Evolutionary conservation across 2,329 filamentous ascomycete genomes (phyloP), one percentile per base, ranked within the genome.

Genomic region (Ceratocystis papillata): DNA sequence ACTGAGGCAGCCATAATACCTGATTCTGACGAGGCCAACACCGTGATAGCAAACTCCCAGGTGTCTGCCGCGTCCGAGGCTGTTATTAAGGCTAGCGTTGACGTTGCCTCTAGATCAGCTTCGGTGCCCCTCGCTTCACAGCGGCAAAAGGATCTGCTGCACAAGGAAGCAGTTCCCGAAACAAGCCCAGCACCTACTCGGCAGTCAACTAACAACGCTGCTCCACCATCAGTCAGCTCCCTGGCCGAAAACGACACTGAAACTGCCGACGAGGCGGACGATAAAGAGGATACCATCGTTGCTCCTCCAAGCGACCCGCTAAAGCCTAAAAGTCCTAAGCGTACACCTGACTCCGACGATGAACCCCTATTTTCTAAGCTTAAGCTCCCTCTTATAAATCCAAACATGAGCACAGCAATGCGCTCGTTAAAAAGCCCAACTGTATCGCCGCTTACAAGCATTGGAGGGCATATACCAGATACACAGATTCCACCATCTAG

Each of bases 101-200:
- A 64, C 4, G 15, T 17, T 12, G 53, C 28, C 3, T 55, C 59
- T n/a, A 55, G 45, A 17, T n/a, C 33, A 4, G 50, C 60, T 22
- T 55, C 59, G 8, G 63, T 25, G 1, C 20, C 25, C 25, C n/a
- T 37, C 1, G 25, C 55, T 6, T 60, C 63, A 6, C 46, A 65
- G 20, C 41, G 61, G 7, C 60, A 65, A 22, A 46, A 30, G 22
- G 64, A 64, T 3, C 30, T 45, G 22, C 22, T 45, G 3, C 20
- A 46, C 30, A 64, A 66, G n/a, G 67, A 68, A 17, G 25, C 60
- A 28, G 67, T 68, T 15, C 67, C 67, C 15, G 67, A 68, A 20
- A 68, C 64, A 3, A 68, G 67, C 8, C 64, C 61, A 20, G 46
- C 37, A 41, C 66, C 62, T 8, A 67, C 59, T 28, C 25, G 59